Evolutionary conservation across 768 basidiomycete species (phyloP), one percentile per base, ranked within the genome.

Genomic region (Tephrocybe sp.): DNA sequence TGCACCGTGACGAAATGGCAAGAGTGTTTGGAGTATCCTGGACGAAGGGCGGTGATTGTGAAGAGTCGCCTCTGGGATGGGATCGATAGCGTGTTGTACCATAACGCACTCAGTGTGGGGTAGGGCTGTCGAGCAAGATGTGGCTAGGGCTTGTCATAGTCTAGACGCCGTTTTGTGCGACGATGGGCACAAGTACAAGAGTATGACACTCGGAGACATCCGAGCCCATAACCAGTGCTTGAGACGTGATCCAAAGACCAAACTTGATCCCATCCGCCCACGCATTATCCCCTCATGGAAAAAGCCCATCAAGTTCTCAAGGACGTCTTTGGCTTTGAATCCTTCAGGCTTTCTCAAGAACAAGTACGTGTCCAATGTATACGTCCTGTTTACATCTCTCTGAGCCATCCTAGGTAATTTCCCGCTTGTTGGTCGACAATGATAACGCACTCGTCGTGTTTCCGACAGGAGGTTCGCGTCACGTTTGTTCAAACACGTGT

Each of bases 381-480:
- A 37, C 21, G 8, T 18, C 20, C 26, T 5, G 23, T 14, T 8
- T 21, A 1, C 28, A 21, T 32, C 30, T 42, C 9, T 15, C 7
- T 20, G 23, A 9, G n/a, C 34, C 12, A 23, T 12, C 20, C 7
- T 5, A 57, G 53, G 56, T 54, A 1, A 57, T 57, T 11, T 51
- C 45, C 9, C 52, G 56, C 21, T 40, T 57, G 23, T 28, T 57
- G 20, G 52, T 53, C 12, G 40, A 54, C 7, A 51, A 54, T 28
- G 41, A 57, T 15, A 57, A 48, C 24, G 53, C 53, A 32, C 45
- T 57, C 3, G 56, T 57, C 12, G 47, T 57, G 28, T 57, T 57
- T 45, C 56, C 56, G 12, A 57, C 56, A 11, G 56, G 56, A 54
- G 56, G 56, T 57, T 36, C 37, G 45, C 18, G 38, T 40, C 17